A percentile compares a stretch with the other conserved stretches of the same genome.
phyloP scores from a whole-genome alignment of 768 basidiomycete species.

The Phylloporus arenicola region DNA sequence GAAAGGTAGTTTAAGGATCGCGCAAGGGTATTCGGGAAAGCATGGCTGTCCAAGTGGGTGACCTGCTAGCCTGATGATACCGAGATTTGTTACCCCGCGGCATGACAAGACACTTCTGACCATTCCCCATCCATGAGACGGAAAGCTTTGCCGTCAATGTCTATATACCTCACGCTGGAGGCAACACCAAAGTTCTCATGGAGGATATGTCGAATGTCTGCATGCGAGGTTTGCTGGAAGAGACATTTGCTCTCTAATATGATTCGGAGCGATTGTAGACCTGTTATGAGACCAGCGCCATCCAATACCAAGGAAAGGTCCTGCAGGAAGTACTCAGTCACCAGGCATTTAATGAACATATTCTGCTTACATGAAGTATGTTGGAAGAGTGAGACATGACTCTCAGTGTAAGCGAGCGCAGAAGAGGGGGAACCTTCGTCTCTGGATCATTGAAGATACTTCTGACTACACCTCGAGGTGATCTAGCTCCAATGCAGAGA shows the following conservation, averaged over 20 bases:
- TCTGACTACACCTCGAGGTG: not conserved
- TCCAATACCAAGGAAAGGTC: not conserved
- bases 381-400: too few relatives aligned
- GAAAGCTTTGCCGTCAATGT: not conserved
- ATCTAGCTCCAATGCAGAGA: not conserved
- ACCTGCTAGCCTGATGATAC: not conserved
- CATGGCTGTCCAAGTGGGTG: conserved; percentile 30
- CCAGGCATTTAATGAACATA: not conserved
- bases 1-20: conserved; percentile 37
- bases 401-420: conserved; percentile 7
- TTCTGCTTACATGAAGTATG: not conserved
- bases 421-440: not conserved
- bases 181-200: not conserved
- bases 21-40: conserved; percentile 42
- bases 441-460: not conserved
- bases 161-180: conserved; percentile 1
- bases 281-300: not conserved
- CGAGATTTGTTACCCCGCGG: too few relatives aligned
- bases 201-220: not conserved
- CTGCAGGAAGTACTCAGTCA: not conserved
- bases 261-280: not conserved
- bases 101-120: not conserved
- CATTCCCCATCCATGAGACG: conserved; percentile 1
- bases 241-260: not conserved
- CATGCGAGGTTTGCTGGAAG: not conserved